Percentiles rank a stretch among this genome's conserved stretches.
Conservation (phyloP, 2,329 filamentous ascomycete genomes). For the Talaromyces sp. region DNA sequence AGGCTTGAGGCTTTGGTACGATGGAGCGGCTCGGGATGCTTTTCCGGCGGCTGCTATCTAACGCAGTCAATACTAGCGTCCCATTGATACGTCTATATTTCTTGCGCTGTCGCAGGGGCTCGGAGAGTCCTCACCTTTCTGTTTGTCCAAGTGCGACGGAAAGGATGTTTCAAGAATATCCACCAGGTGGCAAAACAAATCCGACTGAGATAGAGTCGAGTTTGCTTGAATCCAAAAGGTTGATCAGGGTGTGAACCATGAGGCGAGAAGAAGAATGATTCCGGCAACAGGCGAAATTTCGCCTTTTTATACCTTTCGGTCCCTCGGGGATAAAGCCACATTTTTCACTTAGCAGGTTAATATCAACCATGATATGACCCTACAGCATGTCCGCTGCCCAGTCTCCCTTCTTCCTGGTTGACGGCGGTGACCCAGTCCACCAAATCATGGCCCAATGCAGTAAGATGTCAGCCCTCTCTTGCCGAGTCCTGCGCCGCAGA, state of each 20-base stretch:
- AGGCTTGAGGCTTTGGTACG: slow-evolving; percentile 3
- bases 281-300: neutral
- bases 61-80: slow-evolving; percentile 9
- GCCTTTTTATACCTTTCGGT: neutral
- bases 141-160: neutral
- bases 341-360: slow-evolving; percentile 2
- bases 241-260: neutral
- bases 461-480: neutral
- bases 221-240: neutral
- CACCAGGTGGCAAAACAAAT: neutral
- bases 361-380: neutral
- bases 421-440: neutral
- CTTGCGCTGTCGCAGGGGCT: neutral
- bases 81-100: neutral
- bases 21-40: slow-evolving; percentile 14
- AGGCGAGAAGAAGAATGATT: neutral
- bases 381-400: neutral
- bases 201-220: neutral
- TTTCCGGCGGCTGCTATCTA: slow-evolving; percentile 15
- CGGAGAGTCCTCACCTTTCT: neutral
- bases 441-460: neutral
- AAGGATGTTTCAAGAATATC: neutral
- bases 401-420: neutral
- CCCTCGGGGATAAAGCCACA: neutral
- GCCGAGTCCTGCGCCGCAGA: slow-evolving; percentile 4